A percentile compares a stretch with the other conserved stretches of the same genome.
phyloP scores from a whole-genome alignment of 1,284 basidiomycete species.

The Nidula niveotomentosa region DNA sequence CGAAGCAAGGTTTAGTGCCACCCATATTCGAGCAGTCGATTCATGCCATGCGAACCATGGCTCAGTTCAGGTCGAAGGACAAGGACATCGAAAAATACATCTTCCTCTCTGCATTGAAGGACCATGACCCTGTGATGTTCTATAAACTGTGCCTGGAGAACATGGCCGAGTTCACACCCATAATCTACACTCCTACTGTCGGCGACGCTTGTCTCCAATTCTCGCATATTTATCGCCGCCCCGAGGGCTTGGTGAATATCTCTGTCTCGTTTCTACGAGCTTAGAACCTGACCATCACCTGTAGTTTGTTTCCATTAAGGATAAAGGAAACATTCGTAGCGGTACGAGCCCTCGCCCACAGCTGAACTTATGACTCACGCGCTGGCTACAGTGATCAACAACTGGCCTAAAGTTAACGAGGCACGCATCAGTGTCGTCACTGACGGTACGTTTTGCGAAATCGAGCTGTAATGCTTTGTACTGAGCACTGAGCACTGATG shows the following conservation, averaged over 20 bases:
- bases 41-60: slow-evolving; percentile 62
- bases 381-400: slow-evolving; percentile 53
- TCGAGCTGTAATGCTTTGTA: neutral
- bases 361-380: neutral
- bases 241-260: slow-evolving; percentile 70
- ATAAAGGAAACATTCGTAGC: slow-evolving; percentile 77
- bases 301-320: slow-evolving; percentile 82
- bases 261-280: slow-evolving; percentile 5
- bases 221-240: slow-evolving; percentile 79
- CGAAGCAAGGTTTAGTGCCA: slow-evolving; percentile 62
- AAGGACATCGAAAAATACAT: slow-evolving; percentile 81
- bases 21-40: slow-evolving; percentile 53
- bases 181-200: slow-evolving; percentile 91
- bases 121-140: slow-evolving; percentile 72
- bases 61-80: slow-evolving; percentile 75
- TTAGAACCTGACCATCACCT: slow-evolving; percentile 6
- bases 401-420: slow-evolving; percentile 75
- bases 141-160: slow-evolving; percentile 69
- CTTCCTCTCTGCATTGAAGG: slow-evolving; percentile 73
- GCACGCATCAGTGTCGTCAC: slow-evolving; percentile 87
- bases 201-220: slow-evolving; percentile 90
- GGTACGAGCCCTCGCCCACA: slow-evolving; percentile 20
- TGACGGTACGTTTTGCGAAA: slow-evolving; percentile 56
- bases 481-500: slow-evolving; percentile 7
- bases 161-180: slow-evolving; percentile 77